phyloP scores from a whole-genome alignment of 2,329 filamentous ascomycete species.

The Xylariaceae sp. region DNA sequence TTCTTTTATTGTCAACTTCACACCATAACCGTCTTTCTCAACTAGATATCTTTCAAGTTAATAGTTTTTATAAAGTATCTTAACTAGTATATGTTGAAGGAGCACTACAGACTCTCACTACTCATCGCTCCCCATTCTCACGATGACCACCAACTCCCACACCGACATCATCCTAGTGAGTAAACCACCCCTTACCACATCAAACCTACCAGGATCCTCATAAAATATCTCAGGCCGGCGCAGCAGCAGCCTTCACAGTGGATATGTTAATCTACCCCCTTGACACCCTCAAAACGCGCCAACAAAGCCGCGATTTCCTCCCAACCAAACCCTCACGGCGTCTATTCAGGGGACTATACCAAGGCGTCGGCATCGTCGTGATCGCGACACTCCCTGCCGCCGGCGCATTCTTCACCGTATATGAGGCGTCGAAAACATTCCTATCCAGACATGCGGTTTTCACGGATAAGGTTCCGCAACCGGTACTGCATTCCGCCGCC shows the following conservation, averaged over 20 bases:
- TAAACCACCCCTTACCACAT: neutral
- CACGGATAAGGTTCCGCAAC: conserved; percentile 52
- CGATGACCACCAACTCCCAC: conserved; percentile 28
- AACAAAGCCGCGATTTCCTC: conserved; percentile 72
- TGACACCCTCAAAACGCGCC: conserved; percentile 82
- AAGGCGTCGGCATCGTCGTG: conserved; percentile 80
- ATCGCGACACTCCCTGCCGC: conserved; percentile 78
- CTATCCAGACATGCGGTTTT: conserved; percentile 49
- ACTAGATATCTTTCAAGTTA: no score
- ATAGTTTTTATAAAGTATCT: no score
- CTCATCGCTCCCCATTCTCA: neutral
- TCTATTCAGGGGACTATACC: conserved; percentile 69
- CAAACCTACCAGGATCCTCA: conserved; percentile 2
- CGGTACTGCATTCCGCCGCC: conserved; percentile 66
- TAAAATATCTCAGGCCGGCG: conserved; percentile 59
- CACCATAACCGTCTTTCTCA: neutral
- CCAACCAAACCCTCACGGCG: conserved; percentile 46
- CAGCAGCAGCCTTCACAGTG: conserved; percentile 77
- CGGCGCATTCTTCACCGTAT: conserved; percentile 84
- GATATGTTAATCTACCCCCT: conserved; percentile 82
- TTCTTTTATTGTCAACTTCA: neutral
- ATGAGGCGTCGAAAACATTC: conserved; percentile 67
- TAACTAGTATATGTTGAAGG: no score
- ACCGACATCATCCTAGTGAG: conserved; percentile 30
- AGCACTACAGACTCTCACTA: no score